These are phyloP conservation scores for Odontarrhena argentea DNA, from an alignment of 345 rosid species.

Conservation along the genomic window DNA sequence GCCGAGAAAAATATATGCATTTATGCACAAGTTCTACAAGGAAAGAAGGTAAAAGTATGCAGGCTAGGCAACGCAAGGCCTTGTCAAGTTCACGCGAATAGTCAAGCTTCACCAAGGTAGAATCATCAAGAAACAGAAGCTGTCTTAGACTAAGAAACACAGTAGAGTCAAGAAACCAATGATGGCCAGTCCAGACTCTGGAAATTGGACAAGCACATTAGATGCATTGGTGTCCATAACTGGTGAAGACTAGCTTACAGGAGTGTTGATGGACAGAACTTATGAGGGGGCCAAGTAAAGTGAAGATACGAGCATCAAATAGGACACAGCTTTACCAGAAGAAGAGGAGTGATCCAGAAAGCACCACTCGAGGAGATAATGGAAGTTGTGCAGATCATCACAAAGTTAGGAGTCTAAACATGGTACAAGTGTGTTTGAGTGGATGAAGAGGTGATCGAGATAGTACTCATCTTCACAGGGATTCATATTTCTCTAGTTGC, in stretches of 20 bases:
- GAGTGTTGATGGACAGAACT: constrained; percentile 42
- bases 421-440: constrained; percentile 39
- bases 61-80: constrained; percentile 66
- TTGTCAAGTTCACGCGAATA: constrained; percentile 59
- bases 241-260: constrained; percentile 32
- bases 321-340: constrained; percentile 53
- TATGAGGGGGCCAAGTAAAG: constrained; percentile 52
- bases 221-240: constrained; percentile 46
- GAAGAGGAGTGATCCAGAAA: constrained; percentile 70
- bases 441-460: constrained; percentile 21
- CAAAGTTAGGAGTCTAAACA: constrained; percentile 45
- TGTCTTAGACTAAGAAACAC: constrained; percentile 62
- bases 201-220: constrained; percentile 66
- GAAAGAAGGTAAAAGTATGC: constrained; percentile 70
- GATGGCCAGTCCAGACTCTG: constrained; percentile 61
- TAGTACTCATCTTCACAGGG: constrained; percentile 29
- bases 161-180: constrained; percentile 59
- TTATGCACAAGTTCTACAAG: constrained; percentile 68
- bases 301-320: constrained; percentile 48
- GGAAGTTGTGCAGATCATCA: constrained; percentile 57
- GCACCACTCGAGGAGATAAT: constrained; percentile 63
- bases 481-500: constrained; percentile 21
- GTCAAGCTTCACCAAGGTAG: constrained; percentile 49
- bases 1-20: constrained; percentile 56
- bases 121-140: constrained; percentile 72